Evolutionary conservation across 1,284 basidiomycete genomes (phyloP), one percentile per base, ranked within the genome.

Genomic region (Amylostereum areolatum): DNA sequence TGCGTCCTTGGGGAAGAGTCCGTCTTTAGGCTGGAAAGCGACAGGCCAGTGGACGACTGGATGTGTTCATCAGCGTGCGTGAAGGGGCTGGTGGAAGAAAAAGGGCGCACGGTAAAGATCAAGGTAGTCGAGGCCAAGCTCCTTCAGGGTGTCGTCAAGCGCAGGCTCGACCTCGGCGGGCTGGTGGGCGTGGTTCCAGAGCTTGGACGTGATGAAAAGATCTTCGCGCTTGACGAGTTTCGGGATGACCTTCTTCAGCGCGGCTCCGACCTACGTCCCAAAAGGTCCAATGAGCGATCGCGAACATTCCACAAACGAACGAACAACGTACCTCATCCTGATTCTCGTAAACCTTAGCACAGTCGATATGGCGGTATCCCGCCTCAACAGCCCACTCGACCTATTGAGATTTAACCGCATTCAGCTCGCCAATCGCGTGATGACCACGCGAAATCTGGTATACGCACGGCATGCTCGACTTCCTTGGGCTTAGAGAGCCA

Each of bases 41-140:
- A 90, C 81, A 1, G 92, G 92, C 92, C 92, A 96, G 72, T 95
- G 92, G 52, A 95, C 73, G 43, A 92, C 85, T 86, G 59, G 7
- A 25, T 33, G 52, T 25, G 31, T 7, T 31, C 39, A 35, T 9
- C 10, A 36, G 35, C 27, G 35, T 2, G 40, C 12, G 39, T 30
- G 10, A 41, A 18, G n/a, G 25, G 24, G n/a, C n/a, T n/a, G n/a
- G n/a, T n/a, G n/a, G n/a, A n/a, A n/a, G n/a, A n/a, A n/a, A 6
- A 29, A n/a, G 11, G 27, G 68, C 78, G 51, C 57, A 82, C 82
- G 71, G 62, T 89, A 92, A 28, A 92, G 73, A 63, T 95, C 92
- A 35, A 95, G 72, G 62, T 94, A 94, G 40, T 80, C 73, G 29
- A 80, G 66, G 24, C 81, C 83, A 49, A 93, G 77, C 61, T 85